These are phyloP conservation scores for Nakaseomyces nivariensis DNA, from an alignment of 1,139 yeast species.

Conservation along the genomic window DNA sequence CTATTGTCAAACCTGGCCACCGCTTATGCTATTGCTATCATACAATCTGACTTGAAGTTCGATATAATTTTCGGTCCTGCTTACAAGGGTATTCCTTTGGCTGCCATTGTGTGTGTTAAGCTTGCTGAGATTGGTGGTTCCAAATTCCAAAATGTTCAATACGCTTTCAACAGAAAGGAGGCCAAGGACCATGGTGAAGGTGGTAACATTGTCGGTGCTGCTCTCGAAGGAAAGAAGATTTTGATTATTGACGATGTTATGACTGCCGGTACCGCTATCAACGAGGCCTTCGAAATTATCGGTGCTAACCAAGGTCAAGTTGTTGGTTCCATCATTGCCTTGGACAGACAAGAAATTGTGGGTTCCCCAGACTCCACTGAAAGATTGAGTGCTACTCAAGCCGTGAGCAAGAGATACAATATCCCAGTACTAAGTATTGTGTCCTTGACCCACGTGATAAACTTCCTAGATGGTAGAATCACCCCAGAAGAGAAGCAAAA, in stretches of 20 bases:
- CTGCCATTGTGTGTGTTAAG: conserved; percentile 86
- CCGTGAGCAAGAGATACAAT: conserved; percentile 57
- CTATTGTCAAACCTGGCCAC: conserved; percentile 70
- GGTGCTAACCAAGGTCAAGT: conserved; percentile 59
- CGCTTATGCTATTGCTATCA: conserved; percentile 82
- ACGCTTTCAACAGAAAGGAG: conserved; percentile 79
- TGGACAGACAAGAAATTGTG: conserved; percentile 88
- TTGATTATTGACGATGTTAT: conserved; percentile 92
- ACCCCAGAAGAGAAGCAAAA: conserved; percentile 44
- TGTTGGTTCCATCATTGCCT: conserved; percentile 79
- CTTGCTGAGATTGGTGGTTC: conserved; percentile 83
- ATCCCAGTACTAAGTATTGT: conserved; percentile 84
- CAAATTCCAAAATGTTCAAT: conserved; percentile 54
- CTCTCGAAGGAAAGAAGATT: conserved; percentile 58
- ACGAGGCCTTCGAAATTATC: conserved; percentile 83
- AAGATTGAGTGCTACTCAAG: conserved; percentile 64
- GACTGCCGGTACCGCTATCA: conserved; percentile 97
- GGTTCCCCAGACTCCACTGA: conserved; percentile 38
- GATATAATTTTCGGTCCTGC: conserved; percentile 96
- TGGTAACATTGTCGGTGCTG: conserved; percentile 83
- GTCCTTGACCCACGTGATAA: conserved; percentile 61
- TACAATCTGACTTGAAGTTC: conserved; percentile 68
- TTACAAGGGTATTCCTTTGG: conserved; percentile 92
- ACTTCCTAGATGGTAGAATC: conserved; percentile 47
- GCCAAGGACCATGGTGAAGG: conserved; percentile 99